These are phyloP conservation scores for Aspergillus steynii DNA, from an alignment of 495 filamentous ascomycete genomes.

Conservation along the genomic window DNA sequence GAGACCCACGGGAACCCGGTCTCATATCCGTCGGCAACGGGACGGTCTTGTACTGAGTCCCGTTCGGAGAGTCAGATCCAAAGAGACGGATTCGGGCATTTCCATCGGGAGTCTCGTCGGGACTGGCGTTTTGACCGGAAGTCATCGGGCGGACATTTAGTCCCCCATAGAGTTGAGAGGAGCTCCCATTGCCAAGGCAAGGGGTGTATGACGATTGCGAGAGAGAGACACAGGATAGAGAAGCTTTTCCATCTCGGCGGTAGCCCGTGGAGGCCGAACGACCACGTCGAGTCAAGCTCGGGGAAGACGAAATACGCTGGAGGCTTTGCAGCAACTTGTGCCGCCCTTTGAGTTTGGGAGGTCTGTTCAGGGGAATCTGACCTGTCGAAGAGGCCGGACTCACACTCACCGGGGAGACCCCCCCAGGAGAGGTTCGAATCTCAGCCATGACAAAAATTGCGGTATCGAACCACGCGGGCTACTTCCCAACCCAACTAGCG, in stretches of 20 bases:
- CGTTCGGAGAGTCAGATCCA: conserved; percentile 36
- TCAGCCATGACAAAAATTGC: conserved; percentile 29
- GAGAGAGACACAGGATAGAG: conserved; percentile 85
- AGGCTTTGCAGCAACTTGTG: conserved; percentile 75
- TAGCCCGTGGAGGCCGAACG: conserved; percentile 58
- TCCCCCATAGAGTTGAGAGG: conserved; percentile 61
- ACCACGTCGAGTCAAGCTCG: conserved; percentile 65
- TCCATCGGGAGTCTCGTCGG: conserved; percentile 34
- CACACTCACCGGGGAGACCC: conserved; percentile 26
- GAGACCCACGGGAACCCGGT: conserved; percentile 44
- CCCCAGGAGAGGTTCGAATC: conserved; percentile 27
- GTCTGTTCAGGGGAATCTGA: conserved; percentile 50
- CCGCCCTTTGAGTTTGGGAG: conserved; percentile 68
- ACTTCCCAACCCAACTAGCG: neutral
- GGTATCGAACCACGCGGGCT: neutral
- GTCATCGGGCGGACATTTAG: conserved; percentile 58
- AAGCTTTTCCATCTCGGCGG: conserved; percentile 68
- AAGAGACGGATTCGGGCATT: conserved; percentile 54
- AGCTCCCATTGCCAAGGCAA: conserved; percentile 52
- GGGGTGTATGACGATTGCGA: conserved; percentile 59
- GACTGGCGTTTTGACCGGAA: conserved; percentile 56
- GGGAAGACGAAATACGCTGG: conserved; percentile 86
- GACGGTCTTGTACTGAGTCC: conserved; percentile 40
- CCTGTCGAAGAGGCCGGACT: conserved; percentile 34
- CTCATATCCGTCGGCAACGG: conserved; percentile 67